Conservation (phyloP, 257 asterid genomes). For the Petunia secreta region DNA sequence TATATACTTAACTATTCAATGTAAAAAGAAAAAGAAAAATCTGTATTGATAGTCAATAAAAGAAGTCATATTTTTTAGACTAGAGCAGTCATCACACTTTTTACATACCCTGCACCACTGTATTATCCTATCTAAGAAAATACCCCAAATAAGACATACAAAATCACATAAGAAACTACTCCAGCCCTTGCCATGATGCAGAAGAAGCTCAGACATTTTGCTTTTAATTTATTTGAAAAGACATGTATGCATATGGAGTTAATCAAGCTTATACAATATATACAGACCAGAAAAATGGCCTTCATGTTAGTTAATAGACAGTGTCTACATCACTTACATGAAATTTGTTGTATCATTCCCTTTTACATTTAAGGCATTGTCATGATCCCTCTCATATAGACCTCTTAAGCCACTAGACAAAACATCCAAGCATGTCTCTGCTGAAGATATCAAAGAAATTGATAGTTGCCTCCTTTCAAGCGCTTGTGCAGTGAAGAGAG, state of each 20-base stretch:
- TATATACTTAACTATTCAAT: neutral
- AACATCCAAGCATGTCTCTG: slow-evolving; percentile 53
- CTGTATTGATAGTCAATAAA: neutral
- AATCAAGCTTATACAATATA: neutral
- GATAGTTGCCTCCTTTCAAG: slow-evolving; percentile 52
- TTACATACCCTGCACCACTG: neutral
- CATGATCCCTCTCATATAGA: slow-evolving; percentile 38
- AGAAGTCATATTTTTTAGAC: neutral
- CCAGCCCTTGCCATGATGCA: slow-evolving; percentile 4
- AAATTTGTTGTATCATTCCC: slow-evolving; percentile 28
- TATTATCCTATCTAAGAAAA: neutral
- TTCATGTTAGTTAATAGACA: neutral
- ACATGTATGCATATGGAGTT: neutral
- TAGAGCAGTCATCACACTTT: neutral
- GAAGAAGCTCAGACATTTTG: slow-evolving; percentile 9
- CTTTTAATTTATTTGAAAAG: slow-evolving; percentile 10
- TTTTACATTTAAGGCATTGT: slow-evolving; percentile 33
- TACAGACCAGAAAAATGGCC: neutral
- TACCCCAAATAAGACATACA: neutral
- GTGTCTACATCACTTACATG: slow-evolving; percentile 44
- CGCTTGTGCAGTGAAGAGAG: slow-evolving; percentile 46
- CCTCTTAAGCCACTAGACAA: slow-evolving; percentile 44
- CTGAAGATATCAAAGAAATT: slow-evolving; percentile 47
- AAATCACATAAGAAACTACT: neutral
- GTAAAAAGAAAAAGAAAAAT: neutral